Evolutionary conservation across 2,329 filamentous ascomycete genomes (phyloP), one percentile per base, ranked within the genome.

Genomic region (Claviceps sp.): DNA sequence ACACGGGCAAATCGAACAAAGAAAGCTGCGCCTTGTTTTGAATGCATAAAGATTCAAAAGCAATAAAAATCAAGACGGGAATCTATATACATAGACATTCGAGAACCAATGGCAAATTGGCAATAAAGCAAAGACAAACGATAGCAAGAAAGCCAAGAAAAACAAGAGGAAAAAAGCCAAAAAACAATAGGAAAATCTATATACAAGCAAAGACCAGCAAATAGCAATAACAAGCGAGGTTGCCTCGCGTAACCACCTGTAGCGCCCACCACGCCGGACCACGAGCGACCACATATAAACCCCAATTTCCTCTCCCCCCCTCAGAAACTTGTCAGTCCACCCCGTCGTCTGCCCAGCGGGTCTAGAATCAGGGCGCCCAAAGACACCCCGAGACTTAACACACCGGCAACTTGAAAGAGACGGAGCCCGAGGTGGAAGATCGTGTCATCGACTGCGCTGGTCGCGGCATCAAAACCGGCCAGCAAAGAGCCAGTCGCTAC

Each of bases 401-500:
- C 77, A 52, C 81, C 79, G 5, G 78, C 76, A 1, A 82, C 75
- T 60, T 82, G 77, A 19, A 82, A 74, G 50, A 82, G 77, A 53
- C 73, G 77, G 41, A 77, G 70, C 30, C 79, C 65, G 5, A 81
- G 74, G 7, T 73, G 75, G 55, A 81, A 78, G 0, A 73, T 68
- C 2, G 73, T 73, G 50, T 63, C 68, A 53, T 73, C 73, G 16
- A 73, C 58, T 40, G 63, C 57, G 5, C 59, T 61, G 8, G 64
- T 58, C 0, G 58, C 55, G 40, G 72, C 75, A 4, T 70, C 71
- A 52, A 84, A 67, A 16, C 81, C 79, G 5, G 76, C 75, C 4
- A 83, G 64, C 17, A 84, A 66, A 13, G 77, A 80, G 1, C 80
- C 80, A 30, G 73, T 73, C 0, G 77, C 78, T 3, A 80, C 80